Evolutionary conservation across 2,329 filamentous ascomycete genomes (phyloP).

Genomic region (Aphanocladium album): DNA sequence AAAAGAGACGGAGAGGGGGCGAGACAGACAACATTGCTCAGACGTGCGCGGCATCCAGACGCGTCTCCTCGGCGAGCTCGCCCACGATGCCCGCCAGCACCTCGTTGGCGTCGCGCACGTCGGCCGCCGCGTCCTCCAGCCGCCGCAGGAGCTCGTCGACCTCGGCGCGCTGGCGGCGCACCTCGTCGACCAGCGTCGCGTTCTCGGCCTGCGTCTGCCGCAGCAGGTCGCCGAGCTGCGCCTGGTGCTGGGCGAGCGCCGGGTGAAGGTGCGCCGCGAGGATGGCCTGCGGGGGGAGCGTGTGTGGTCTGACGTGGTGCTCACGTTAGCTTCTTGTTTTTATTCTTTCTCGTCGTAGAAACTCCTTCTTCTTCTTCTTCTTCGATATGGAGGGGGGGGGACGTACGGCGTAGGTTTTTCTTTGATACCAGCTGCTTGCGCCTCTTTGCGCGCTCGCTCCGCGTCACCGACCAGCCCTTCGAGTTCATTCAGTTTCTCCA

Average conservation of each 20-base stretch:
- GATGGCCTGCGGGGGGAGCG: slow-evolving; percentile 47
- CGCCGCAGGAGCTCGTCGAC: slow-evolving; percentile 44
- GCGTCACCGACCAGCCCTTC: slow-evolving; percentile 52
- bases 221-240: slow-evolving; percentile 52
- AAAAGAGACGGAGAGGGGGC: too few species aligned
- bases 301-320: slow-evolving; percentile 46
- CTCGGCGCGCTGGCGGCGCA: slow-evolving; percentile 50
- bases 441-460: slow-evolving; percentile 30
- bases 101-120: slow-evolving; percentile 49
- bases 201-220: slow-evolving; percentile 55
- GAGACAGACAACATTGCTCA: too few species aligned
- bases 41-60: slow-evolving; percentile 34
- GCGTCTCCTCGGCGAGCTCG: slow-evolving; percentile 46
- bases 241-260: slow-evolving; percentile 47
- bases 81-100: slow-evolving; percentile 43
- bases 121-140: slow-evolving; percentile 48
- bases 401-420: slow-evolving; percentile 43
- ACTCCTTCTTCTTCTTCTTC: too few species aligned
- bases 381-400: background rate
- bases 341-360: too few species aligned
- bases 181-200: slow-evolving; percentile 45
- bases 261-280: slow-evolving; percentile 52
- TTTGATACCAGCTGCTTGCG: slow-evolving; percentile 16
- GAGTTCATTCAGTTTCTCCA: slow-evolving; percentile 54
- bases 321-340: background rate